Base-by-base conservation (phyloP, 306 rosid species). In the Heteromeles arbutifolia region DNA sequence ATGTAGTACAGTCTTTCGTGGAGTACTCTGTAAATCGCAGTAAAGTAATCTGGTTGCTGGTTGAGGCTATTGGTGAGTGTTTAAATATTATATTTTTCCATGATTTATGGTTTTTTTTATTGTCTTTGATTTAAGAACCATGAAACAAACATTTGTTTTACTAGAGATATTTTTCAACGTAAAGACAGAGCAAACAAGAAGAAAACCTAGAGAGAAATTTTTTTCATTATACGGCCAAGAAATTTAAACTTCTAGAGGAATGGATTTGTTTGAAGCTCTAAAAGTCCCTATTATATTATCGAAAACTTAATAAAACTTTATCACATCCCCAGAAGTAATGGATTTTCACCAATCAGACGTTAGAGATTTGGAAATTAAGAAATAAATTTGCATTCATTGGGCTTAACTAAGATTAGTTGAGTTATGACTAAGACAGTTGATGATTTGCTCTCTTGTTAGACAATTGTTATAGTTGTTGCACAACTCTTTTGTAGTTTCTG, bases 11-110 rank as follows among this genome's bases (percentile, higher is more conserved):
- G 29, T 84, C 92, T 5, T 90, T 85, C 69, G 9, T 65, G 65
- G 77, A 83, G 68, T 90, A 87, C 84, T 72, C 83, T n/a, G 84
- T 82, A 67, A 84, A 89, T 77, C 88, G 81, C 57, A 81, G 79
- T 48, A 91, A 86, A 84, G 91, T 88, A 74, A 90, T 95, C 70
- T 75, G 78, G 77, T 66, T 78, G 86, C 89, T 92, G 63, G 87
- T 92, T 80, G 97, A 95, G 70, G 97, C 98, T 70, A 82, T 95
- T 67, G 98, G 97, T 95, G 81, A 85, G 88, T 70, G 11, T 71
- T 57, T 66, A 57, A 77, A 73, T 62, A 61, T 64, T 66, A 4
- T 6, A 2, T 52, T 37, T 41, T 4, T 73, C 15, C 22, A 2
- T 5, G 39, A 25, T 65, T 73, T 66, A 31, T 61, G 65, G 72